Evolutionary conservation across 148 eudicot genomes (phyloP).

Genomic region (Vaccinium vitisidaea): DNA sequence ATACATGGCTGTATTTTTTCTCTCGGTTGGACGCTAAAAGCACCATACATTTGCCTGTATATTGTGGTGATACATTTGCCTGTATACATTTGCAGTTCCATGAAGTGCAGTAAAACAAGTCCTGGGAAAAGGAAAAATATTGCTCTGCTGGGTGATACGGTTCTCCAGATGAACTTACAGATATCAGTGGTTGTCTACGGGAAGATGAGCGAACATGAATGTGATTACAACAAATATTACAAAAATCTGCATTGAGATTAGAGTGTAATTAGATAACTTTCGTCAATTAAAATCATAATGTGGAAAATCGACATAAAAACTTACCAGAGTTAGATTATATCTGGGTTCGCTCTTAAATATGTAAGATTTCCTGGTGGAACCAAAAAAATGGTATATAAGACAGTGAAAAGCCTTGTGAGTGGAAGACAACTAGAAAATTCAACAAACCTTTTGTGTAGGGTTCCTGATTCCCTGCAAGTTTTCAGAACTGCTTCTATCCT

Average conservation of each 20-base stretch:
- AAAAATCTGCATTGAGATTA: slow-evolving; percentile 46
- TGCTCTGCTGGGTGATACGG: not conserved
- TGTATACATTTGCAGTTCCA: not conserved
- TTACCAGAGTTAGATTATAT: slow-evolving; percentile 32
- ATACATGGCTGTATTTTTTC: not conserved
- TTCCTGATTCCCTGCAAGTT: slow-evolving; percentile 70
- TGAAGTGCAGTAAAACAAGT: not conserved
- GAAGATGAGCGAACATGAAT: slow-evolving; percentile 16
- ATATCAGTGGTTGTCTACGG: not conserved
- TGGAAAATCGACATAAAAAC: slow-evolving; percentile 17
- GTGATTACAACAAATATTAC: slow-evolving; percentile 50
- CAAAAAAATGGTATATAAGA: not conserved
- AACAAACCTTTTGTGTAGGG: too few species aligned
- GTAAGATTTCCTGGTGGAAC: slow-evolving; percentile 55
- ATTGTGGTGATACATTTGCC: not conserved
- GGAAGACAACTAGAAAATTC: too few species aligned
- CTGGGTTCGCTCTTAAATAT: slow-evolving; percentile 36
- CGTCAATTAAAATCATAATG: not conserved
- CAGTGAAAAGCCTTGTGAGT: too few species aligned
- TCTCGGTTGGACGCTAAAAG: too few species aligned
- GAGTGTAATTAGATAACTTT: slow-evolving; percentile 1
- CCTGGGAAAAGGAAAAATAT: not conserved
- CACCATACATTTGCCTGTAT: too few species aligned
- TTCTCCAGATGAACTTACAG: slow-evolving; percentile 19
- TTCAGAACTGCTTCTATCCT: slow-evolving; percentile 68